Evolutionary conservation across 441 rosid species (phyloP), one percentile per base, ranked within the genome.

Genomic region (Jatropha podagrica): DNA sequence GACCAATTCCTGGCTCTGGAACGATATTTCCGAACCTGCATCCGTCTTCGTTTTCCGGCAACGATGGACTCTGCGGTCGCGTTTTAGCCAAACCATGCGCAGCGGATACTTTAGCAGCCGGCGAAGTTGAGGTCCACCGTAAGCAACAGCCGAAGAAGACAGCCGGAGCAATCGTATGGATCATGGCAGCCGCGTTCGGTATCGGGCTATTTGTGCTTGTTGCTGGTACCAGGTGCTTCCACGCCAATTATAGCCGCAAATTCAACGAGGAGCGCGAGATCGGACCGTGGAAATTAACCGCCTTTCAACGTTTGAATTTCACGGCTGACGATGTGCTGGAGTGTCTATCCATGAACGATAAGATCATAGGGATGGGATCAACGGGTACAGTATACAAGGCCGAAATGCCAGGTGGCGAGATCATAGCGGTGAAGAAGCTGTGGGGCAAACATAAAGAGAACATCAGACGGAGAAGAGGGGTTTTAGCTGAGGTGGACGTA

Each of bases 261-360:
- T 84, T 85, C 4, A 76, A 27, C 38, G 78, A 65, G 4, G 87
- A 83, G 0, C 82, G 84, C 2, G 97, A 88, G 67, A 78, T 79
- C 61, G 99, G 97, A n/a, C 97, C 93, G 74, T 95, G 98, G 98
- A 92, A 90, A 72, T 74, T 95, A 42, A 95, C 97, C 8, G 98
- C 99, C 7, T 95, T 93, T 74, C 99, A 92, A 71, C 82, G 96
- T 76, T 74, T 93, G 38, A 93, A 88, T 80, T 95, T 92, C 86
- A 83, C 95, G 74, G 97, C 95, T 20, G 98, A 92, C 2, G 95
- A 93, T 26, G 94, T 95, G 27, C 72, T 91, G 3, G 99, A 93
- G 73, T 90, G 97, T 62, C 72, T 93, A 3, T 77, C 94, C 0
- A 85, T 81, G 79, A 86, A 88, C 0, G 90, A 95, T 59, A 88